Base-by-base conservation (phyloP, 176 grass and related monocot genomes). In the Hordeum vulgare region DNA sequence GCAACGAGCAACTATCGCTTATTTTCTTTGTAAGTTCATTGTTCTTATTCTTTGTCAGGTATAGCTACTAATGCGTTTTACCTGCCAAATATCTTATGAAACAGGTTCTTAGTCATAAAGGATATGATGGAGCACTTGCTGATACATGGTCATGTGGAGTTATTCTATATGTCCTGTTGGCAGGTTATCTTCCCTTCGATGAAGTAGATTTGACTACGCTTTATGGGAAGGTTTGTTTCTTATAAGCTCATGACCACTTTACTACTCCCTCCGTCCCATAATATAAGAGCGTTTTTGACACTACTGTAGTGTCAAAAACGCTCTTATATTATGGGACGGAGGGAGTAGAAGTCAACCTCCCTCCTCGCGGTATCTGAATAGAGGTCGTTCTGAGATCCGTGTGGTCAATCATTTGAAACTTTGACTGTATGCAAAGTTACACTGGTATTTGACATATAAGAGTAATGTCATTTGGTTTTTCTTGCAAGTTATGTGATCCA, bases 81-180 rank as follows among this genome's bases (percentile, higher is more conserved):
- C 47, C 41, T 63, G 36, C 60, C 2, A 86, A 51, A 82, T 79
- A 78, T 77, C 11, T 74, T 37, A 17, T 85, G 60, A 36, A 80
- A 57, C 87, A 98, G 96, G 96, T 98, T 81, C 87, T 98, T 61
- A 86, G 89, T 87, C 96, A 98, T 87, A 98, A 95, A 45, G 96
- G 96, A 74, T 98, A 98, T 87, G 85, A 98, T 88, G 93, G 96
- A 69, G 91, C 96, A 14, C 75, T 98, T 91, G 96, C 96, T 82
- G 96, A 98, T 92, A 92, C 87, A 63, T 98, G 96, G 96, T 98
- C 96, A 45, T 98, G 96, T 92, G 96, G 96, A 77, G 89, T 98
- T 67, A 95, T 98, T 84, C 71, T 98, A 41, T 98, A 95, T 89
- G 96, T 98, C 78, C 70, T 98, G 57, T 84, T 95, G 88, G 93